Percentiles rank a stretch among this genome's conserved stretches.
phyloP scores from a whole-genome alignment of 2,329 filamentous ascomycete species.

The Cryphonectria naterciae region DNA sequence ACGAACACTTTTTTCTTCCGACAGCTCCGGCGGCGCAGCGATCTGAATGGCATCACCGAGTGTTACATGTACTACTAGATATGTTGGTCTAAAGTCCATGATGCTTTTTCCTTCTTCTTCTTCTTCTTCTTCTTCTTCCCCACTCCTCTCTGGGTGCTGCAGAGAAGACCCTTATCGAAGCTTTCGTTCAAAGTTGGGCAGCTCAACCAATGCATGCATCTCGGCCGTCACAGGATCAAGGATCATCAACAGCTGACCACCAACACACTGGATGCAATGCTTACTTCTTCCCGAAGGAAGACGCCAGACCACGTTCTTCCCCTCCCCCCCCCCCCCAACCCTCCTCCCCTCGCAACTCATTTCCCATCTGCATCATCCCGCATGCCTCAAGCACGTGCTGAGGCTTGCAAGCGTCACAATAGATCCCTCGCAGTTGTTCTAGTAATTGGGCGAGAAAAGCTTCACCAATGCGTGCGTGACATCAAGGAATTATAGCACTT shows the following conservation, averaged over 20 bases:
- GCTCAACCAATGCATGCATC: neutral
- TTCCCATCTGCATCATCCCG: neutral
- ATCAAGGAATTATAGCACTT: no score
- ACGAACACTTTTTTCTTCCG: neutral
- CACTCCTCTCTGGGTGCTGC: neutral
- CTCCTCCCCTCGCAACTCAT: neutral
- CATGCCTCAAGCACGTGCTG: neutral
- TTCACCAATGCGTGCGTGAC: no score
- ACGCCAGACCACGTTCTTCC: neutral
- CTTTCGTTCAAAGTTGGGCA: neutral
- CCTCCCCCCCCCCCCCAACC: neutral
- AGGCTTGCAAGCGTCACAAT: neutral
- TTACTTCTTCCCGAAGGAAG: neutral
- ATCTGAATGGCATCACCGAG: neutral
- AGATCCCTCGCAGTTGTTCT: neutral
- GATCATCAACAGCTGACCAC: conserved; percentile 1
- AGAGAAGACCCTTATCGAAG: no score
- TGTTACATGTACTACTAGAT: no score
- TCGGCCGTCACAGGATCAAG: conserved; percentile 1
- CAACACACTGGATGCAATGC: neutral
- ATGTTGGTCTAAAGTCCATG: neutral
- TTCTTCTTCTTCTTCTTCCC: no score
- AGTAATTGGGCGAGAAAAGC: neutral
- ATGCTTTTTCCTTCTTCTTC: neutral
- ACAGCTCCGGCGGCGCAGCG: neutral